Percentiles rank a stretch among this genome's conserved stretches.
Evolutionary conservation across 495 filamentous ascomycete species (phyloP).

Genomic region (Talaromyces stipitatus): DNA sequence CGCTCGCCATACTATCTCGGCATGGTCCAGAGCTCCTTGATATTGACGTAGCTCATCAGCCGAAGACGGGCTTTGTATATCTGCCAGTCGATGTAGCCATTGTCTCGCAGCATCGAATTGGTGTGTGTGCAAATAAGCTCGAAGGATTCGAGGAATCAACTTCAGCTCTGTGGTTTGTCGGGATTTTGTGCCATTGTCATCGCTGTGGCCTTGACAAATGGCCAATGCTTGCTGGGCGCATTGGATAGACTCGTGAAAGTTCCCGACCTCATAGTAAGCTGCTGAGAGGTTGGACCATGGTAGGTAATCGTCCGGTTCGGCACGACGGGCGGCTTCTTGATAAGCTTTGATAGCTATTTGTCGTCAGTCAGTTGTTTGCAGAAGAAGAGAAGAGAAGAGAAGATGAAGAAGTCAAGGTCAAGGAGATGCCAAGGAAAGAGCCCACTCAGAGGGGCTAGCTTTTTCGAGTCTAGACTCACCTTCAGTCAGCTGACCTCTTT

Average conservation of each 20-base stretch:
- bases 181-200: neutral
- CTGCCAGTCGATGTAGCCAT: conserved; percentile 2
- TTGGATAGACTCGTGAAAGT: neutral
- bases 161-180: neutral
- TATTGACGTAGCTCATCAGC: conserved; percentile 1
- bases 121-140: conserved; percentile 4
- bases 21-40: neutral
- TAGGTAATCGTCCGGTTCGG: conserved; percentile 1
- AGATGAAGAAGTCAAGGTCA: neutral
- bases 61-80: neutral
- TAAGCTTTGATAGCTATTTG: conserved; percentile 4
- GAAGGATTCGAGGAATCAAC: neutral
- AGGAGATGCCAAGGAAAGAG: neutral
- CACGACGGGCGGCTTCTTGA: conserved; percentile 1
- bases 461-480: neutral
- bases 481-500: conserved; percentile 4
- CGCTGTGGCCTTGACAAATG: neutral
- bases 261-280: conserved; percentile 4
- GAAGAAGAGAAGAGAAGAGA: neutral
- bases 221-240: neutral
- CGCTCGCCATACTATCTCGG: neutral
- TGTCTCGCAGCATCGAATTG: neutral
- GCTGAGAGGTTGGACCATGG: conserved; percentile 7
- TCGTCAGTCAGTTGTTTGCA: neutral
- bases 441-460: neutral